phyloP scores from a whole-genome alignment of 73 alveolate species.

The Paramecium pentaurelia region DNA sequence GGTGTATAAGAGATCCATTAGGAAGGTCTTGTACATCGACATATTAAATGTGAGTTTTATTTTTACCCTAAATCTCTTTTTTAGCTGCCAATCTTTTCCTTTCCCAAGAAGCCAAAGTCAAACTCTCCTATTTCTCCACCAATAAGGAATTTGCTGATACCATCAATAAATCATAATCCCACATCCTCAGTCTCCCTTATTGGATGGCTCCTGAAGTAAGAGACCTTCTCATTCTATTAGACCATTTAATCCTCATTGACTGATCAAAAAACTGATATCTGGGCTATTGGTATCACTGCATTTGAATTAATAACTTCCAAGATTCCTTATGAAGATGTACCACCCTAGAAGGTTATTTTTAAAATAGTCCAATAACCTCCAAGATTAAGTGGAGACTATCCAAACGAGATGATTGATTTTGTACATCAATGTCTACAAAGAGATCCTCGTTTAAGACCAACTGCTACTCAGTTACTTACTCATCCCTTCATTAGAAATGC shows the following conservation, averaged over 20 bases:
- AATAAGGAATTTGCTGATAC: constrained; percentile 30
- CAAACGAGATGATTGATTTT: constrained; percentile 24
- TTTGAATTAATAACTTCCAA: not conserved
- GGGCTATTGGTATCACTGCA: constrained; percentile 50
- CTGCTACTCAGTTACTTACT: not conserved
- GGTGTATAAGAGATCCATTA: constrained; percentile 38
- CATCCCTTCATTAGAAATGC: constrained; percentile 44
- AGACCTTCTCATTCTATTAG: not conserved
- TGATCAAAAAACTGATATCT: constrained; percentile 29
- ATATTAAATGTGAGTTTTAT: constrained; percentile 23
- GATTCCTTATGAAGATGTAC: constrained; percentile 40
- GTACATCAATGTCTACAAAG: not conserved
- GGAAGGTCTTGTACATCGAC: constrained; percentile 35
- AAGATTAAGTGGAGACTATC: not conserved
- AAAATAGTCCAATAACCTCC: constrained; percentile 41
- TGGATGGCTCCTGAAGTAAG: constrained; percentile 49
- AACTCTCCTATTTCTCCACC: constrained; percentile 27
- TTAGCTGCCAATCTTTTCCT: constrained; percentile 40
- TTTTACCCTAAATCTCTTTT: not conserved
- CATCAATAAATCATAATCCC: constrained; percentile 17
- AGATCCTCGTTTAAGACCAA: constrained; percentile 9
- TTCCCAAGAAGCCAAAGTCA: constrained; percentile 20
- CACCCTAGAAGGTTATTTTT: constrained; percentile 7
- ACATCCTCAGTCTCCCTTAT: constrained; percentile 39
- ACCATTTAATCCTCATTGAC: not conserved